Conservation (phyloP, 2,329 filamentous ascomycete genomes). For the Penicillium sp. region DNA sequence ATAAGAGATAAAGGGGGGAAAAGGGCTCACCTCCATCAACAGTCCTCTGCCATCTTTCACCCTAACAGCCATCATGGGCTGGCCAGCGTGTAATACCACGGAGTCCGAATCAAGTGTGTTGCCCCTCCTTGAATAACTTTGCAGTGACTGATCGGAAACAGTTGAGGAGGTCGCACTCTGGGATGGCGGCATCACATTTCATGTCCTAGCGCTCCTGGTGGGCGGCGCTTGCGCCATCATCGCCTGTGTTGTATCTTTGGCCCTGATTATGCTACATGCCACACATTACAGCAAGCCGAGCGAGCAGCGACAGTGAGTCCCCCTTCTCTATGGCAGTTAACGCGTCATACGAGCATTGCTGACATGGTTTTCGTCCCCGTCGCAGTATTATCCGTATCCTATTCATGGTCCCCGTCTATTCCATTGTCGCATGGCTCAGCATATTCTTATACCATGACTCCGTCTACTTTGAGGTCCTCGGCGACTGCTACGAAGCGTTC, state of each 20-base stretch:
- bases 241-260: conserved; percentile 52
- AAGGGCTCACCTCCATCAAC: conserved; percentile 13
- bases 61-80: conserved; percentile 36
- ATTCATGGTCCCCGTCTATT: conserved; percentile 81
- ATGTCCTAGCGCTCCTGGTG: conserved; percentile 56
- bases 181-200: conserved; percentile 55
- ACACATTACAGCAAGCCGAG: conserved; percentile 60
- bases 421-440: conserved; percentile 69
- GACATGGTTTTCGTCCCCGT: conserved; percentile 44
- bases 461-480: conserved; percentile 75
- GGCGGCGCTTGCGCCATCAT: conserved; percentile 55
- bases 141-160: conserved; percentile 23
- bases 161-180: conserved; percentile 54
- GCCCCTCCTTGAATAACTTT: neutral
- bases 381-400: conserved; percentile 79
- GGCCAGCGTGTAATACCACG: conserved; percentile 53
- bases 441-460: conserved; percentile 72
- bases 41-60: conserved; percentile 1
- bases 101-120: conserved; percentile 48
- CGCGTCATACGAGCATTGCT: conserved; percentile 33
- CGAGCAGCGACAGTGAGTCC: conserved; percentile 65
- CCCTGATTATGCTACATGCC: conserved; percentile 58
- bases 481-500: conserved; percentile 84
- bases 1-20: conserved; percentile 25
- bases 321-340: conserved; percentile 57